These are phyloP conservation scores for Penicillium cosmopolitanum DNA, from an alignment of 495 filamentous ascomycete genomes.

Conservation along the genomic window DNA sequence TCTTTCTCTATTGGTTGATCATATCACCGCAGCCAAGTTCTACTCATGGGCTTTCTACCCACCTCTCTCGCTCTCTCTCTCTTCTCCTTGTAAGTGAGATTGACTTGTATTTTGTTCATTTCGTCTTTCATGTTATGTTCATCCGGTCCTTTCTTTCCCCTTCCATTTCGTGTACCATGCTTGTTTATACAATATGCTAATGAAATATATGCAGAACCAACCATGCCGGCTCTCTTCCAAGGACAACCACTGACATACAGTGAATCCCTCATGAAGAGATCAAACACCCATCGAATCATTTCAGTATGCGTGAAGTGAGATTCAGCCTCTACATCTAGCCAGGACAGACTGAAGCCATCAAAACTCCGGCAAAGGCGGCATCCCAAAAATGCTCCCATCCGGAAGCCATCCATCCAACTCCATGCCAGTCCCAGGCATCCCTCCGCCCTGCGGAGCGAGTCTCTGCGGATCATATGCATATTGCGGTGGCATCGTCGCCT, in stretches of 20 bases:
- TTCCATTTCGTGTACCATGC: not conserved
- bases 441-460: constrained; percentile 21
- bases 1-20: not conserved
- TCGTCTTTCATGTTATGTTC: not conserved
- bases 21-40: no score
- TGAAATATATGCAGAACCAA: not conserved
- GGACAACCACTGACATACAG: not conserved
- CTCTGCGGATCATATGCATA: constrained; percentile 36
- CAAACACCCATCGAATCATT: not conserved
- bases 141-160: not conserved
- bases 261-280: not conserved
- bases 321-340: not conserved
- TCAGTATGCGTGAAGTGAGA: not conserved
- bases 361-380: constrained; percentile 40
- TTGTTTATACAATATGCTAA: not conserved
- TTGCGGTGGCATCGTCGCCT: constrained; percentile 24
- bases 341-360: constrained; percentile 13
- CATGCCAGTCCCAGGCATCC: constrained; percentile 30
- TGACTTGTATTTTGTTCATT: no score
- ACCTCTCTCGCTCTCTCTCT: no score
- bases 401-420: constrained; percentile 45
- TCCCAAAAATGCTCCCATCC: constrained; percentile 38
- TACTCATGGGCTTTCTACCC: no score
- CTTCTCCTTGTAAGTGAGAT: no score
- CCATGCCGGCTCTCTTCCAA: not conserved